phyloP scores from a whole-genome alignment of 176 grass and related monocot species.

The Carex kokanica region DNA sequence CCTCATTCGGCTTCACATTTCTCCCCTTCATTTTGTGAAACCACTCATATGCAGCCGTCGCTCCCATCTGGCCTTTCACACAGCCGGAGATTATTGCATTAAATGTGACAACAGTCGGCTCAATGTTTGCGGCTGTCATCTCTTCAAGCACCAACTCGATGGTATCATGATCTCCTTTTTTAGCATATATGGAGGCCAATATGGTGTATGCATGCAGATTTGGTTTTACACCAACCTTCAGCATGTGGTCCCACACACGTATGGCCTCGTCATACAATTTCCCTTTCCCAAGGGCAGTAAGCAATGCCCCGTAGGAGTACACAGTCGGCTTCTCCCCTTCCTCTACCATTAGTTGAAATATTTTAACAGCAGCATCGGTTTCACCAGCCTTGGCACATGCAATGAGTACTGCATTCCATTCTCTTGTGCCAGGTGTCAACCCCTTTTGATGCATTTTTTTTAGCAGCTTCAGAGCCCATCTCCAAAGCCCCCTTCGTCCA shows the following conservation, averaged over 20 bases:
- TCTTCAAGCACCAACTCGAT: constrained; percentile 48
- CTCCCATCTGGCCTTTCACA: constrained; percentile 35
- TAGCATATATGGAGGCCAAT: constrained; percentile 62
- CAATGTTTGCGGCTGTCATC: constrained; percentile 44
- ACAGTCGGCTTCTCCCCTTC: constrained; percentile 56
- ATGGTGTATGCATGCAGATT: constrained; percentile 86
- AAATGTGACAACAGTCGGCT: constrained; percentile 79
- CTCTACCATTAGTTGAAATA: constrained; percentile 75
- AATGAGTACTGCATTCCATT: constrained; percentile 87
- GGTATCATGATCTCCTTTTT: constrained; percentile 49
- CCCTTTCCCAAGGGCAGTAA: constrained; percentile 75
- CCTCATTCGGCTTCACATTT: constrained; percentile 56
- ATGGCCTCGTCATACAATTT: constrained; percentile 67
- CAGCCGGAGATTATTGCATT: constrained; percentile 80
- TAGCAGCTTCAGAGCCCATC: constrained; percentile 64
- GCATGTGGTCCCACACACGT: constrained; percentile 79
- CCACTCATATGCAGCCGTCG: constrained; percentile 57
- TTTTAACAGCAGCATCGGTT: constrained; percentile 50
- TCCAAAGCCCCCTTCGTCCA: constrained; percentile 66
- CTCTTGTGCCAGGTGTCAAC: constrained; percentile 51
- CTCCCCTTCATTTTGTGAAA: constrained; percentile 71
- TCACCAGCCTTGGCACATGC: constrained; percentile 79
- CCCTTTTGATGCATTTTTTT: constrained; percentile 90
- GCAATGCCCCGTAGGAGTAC: constrained; percentile 77
- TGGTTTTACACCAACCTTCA: constrained; percentile 56